phyloP scores from a whole-genome alignment of 352 stramenopile species.

The Phytophthora cryptogea region DNA sequence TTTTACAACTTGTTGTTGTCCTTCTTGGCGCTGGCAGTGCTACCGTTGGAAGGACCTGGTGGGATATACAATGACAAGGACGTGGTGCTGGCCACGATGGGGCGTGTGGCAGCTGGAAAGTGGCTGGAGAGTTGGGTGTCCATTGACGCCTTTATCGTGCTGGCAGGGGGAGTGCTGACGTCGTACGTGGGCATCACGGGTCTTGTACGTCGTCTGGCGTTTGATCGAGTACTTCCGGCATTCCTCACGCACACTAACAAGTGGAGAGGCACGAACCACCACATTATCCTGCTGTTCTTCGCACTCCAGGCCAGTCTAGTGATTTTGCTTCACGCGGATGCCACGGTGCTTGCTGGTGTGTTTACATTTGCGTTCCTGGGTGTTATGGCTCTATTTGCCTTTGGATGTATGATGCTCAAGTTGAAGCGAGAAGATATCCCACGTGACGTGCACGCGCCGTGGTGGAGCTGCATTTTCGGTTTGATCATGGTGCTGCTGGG shows the following conservation, averaged over 20 bases:
- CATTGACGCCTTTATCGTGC: conserved; percentile 89
- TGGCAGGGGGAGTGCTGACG: conserved; percentile 87
- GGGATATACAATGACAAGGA: conserved; percentile 74
- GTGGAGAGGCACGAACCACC: conserved; percentile 84
- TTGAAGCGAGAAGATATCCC: conserved; percentile 91
- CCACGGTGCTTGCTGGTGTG: conserved; percentile 85
- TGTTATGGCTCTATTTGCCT: conserved; percentile 92
- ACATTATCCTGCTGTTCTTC: conserved; percentile 87
- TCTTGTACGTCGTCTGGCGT: conserved; percentile 76
- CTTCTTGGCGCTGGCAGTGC: conserved; percentile 78
- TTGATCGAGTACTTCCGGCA: conserved; percentile 68
- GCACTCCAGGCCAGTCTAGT: conserved; percentile 72
- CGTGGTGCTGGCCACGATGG: conserved; percentile 83
- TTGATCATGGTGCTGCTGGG: conserved; percentile 72
- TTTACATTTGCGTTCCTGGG: conserved; percentile 93
- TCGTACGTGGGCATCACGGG: conserved; percentile 91
- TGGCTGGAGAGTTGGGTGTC: conserved; percentile 79
- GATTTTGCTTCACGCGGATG: conserved; percentile 76
- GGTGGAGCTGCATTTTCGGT: conserved; percentile 82
- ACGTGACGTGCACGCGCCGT: conserved; percentile 83
- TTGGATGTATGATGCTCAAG: conserved; percentile 92
- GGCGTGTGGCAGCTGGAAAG: conserved; percentile 43
- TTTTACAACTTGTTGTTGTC: conserved; percentile 90
- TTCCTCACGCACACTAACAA: conserved; percentile 69
- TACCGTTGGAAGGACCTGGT: conserved; percentile 63